A percentile compares a stretch with the other conserved stretches of the same genome.
Evolutionary conservation across 768 basidiomycete genomes (phyloP).

Genomic region (Lactarius vividus): DNA sequence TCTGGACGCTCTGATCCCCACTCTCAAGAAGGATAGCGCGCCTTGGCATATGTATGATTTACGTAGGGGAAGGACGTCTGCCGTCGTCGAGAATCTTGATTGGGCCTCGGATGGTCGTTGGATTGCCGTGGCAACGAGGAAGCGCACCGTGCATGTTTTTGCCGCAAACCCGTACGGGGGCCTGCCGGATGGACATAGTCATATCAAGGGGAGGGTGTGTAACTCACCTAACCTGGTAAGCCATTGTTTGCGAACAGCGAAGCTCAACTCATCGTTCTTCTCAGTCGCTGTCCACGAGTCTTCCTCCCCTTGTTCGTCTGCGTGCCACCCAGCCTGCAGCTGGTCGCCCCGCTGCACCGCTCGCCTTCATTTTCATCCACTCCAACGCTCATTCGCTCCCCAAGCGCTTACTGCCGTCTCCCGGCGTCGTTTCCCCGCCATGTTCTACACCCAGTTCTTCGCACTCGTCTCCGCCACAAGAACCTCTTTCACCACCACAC

Average conservation of each 20-base stretch:
- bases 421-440: conserved; percentile 30
- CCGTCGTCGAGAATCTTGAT: conserved; percentile 52
- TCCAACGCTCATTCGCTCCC: conserved; percentile 39
- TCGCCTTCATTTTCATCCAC: conserved; percentile 56
- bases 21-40: conserved; percentile 22
- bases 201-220: conserved; percentile 54
- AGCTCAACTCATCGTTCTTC: conserved; percentile 30
- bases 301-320: conserved; percentile 57
- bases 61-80: conserved; percentile 67
- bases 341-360: conserved; percentile 37
- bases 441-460: conserved; percentile 34
- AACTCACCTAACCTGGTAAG: conserved; percentile 53
- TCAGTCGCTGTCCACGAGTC: conserved; percentile 52
- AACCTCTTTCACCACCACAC: conserved; percentile 32
- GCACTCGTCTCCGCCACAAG: conserved; percentile 33
- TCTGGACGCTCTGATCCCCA: not conserved
- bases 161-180: conserved; percentile 77
- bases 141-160: conserved; percentile 69
- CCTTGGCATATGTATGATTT: conserved; percentile 66
- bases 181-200: conserved; percentile 56
- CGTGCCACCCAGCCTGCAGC: conserved; percentile 33
- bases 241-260: not conserved
- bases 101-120: conserved; percentile 63
- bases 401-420: conserved; percentile 40
- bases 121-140: conserved; percentile 64